Base-by-base conservation (phyloP, 371 early-diverging fungal species). In the Batrachochytrium dendrobatidis region DNA sequence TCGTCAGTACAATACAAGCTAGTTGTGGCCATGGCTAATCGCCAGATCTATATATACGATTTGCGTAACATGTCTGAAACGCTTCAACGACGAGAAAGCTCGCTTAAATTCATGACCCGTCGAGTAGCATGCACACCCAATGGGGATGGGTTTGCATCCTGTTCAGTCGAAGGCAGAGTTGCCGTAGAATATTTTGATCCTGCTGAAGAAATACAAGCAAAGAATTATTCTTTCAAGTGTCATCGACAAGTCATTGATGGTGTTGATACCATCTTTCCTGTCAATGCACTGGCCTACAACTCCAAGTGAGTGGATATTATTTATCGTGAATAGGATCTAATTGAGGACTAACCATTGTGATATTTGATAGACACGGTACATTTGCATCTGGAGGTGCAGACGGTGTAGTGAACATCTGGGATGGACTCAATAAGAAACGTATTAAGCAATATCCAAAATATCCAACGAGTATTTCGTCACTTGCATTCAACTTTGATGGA, bases 301-400 rank as follows among this genome's bases (percentile, higher is more conserved):
- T 94, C 94, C 1, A 83, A 82, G 85, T 88, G 82, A 73, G 82
- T 34, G 17, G 24, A 15, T 20, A 20, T 4, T 12, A 15, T 24
- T 10, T 49, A 10, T 49, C 15, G 20, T 8, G 39, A 15, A n/a
- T n/a, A n/a, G 39, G 39, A 39, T 39, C 15, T 15, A 15, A n/a
- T 12, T n/a, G 20, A 5, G 12, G 24, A 45, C 46, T 3, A 20
- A 12, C 46, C 3, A 26, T 5, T 26, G 3, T 26, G 46, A 12
- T 39, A n/a, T 3, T 20, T 26, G 46, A 20, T 69, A 88, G 85
- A 29, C 78, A 85, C 64, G 91, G 91, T 61, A 95, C 95, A 20
- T 94, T 97, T 82, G 93, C 87, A 8, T 86, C 95, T 12, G 98
- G 96, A 34, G 98, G 98, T 28, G 85, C 87, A 0, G 98, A 97